Evolutionary conservation across 2,329 filamentous ascomycete species (phyloP).

Genomic region (Metarhizium album): DNA sequence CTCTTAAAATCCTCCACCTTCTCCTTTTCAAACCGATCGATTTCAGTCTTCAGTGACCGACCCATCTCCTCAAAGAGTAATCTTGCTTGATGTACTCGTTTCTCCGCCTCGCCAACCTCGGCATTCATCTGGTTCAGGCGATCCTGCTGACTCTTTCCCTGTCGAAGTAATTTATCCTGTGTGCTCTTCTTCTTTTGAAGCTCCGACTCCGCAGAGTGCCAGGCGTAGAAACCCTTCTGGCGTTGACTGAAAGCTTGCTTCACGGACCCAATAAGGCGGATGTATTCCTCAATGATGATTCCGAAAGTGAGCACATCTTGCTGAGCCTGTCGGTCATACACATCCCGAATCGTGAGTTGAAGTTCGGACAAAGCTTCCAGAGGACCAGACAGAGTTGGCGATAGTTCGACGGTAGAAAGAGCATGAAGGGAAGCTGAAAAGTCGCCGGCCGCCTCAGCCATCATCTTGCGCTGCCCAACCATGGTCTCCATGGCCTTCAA

Average conservation of each 20-base stretch:
- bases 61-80: constrained; percentile 97
- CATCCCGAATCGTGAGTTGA: constrained; percentile 84
- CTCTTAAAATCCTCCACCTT: constrained; percentile 99
- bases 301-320: constrained; percentile 94
- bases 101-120: constrained; percentile 89
- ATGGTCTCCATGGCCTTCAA: constrained; percentile 92
- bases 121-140: constrained; percentile 83
- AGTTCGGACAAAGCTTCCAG: constrained; percentile 87
- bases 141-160: constrained; percentile 93
- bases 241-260: constrained; percentile 88
- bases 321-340: constrained; percentile 93
- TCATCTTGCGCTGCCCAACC: constrained; percentile 80
- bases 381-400: constrained; percentile 75
- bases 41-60: constrained; percentile 75
- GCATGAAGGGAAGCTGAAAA: constrained; percentile 91
- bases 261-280: constrained; percentile 86
- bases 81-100: constrained; percentile 81
- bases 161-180: constrained; percentile 90
- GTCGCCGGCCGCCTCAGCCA: constrained; percentile 86
- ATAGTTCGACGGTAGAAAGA: constrained; percentile 84
- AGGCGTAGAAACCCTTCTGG: constrained; percentile 91
- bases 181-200: constrained; percentile 78
- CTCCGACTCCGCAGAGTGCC: constrained; percentile 85
- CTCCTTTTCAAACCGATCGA: constrained; percentile 90
- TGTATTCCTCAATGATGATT: constrained; percentile 97